Base-by-base conservation (phyloP, 1,139 yeast species). In the Suzukiozyma palmioleophila region DNA sequence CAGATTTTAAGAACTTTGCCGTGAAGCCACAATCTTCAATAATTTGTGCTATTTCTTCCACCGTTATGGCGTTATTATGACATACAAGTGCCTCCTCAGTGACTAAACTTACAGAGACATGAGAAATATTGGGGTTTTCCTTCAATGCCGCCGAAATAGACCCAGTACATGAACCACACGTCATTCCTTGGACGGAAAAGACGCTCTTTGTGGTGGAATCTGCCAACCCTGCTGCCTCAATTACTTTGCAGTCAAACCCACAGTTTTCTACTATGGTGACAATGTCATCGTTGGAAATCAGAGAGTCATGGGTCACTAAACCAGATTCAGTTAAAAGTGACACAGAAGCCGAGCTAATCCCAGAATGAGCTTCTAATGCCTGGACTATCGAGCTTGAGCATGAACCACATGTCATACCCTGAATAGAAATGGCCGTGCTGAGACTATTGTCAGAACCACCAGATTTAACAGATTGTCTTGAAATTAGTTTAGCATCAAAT, bases 211-310 rank as follows among this genome's bases (percentile, higher is more conserved):
- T 29, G 13, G 27, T 33, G 22, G 13, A 16, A 3, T 8, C 18
- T 12, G 12, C 16, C 16, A 5, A n/a, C 16, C 2, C 41, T 43
- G 24, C 26, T 4, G 16, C 6, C 8, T 15, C 7, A n/a, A 26
- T 25, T 8, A 26, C 18, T n/a, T 33, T 49, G 5, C 81, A 81
- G 32, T 80, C 90, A 51, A 86, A 86, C 8, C 95, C 96, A 49
- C 85, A 77, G 49, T 83, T 84, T 47, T 87, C 94, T 13, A 89
- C 72, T 7, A 72, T 58, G 21, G 69, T 73, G 26, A 59, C 58
- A 8, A 84, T 59, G 8, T 48, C 57, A 1, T 62, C 66, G 0
- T 69, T 44, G 2, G 41, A 33, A 7, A 47, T 40, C 9, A 44
- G 24, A 3, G 40, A 16, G 13, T 44, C 40, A 42, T 64, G 70